A percentile compares a stretch with the other conserved stretches of the same genome.
Evolutionary conservation across 768 basidiomycete species (phyloP).

Genomic region (Leucosporidium creatinivorum): DNA sequence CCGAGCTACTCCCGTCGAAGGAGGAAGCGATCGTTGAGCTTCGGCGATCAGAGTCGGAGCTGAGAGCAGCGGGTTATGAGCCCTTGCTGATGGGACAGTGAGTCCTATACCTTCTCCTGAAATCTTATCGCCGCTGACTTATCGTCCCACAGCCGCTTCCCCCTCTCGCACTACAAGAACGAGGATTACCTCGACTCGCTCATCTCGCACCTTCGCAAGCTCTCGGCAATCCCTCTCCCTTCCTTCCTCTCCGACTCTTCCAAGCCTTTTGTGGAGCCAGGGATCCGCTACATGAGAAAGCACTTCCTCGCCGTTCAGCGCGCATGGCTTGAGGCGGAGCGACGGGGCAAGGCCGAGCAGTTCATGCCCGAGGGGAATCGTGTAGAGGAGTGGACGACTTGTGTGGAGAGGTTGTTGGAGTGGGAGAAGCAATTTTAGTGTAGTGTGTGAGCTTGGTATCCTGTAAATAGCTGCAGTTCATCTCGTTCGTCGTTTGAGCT

Average conservation of each 20-base stretch:
- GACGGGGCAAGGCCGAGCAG: not conserved
- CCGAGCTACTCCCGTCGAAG: slow-evolving; percentile 46
- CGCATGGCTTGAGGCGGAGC: not conserved
- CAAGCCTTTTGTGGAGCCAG: not conserved
- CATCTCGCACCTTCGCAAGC: not conserved
- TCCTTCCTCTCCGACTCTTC: not conserved
- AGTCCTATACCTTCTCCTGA: not conserved
- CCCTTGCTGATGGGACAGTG: slow-evolving; percentile 50
- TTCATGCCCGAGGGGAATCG: not conserved
- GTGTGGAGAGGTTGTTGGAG: not conserved
- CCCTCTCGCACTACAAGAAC: not conserved
- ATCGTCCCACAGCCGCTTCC: not conserved
- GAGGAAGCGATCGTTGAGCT: slow-evolving; percentile 46
- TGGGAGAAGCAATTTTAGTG: not conserved
- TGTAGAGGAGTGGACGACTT: not conserved
- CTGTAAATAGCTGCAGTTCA: too few species aligned
- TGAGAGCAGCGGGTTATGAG: slow-evolving; percentile 48
- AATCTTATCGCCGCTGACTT: not conserved
- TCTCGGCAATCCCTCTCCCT: slow-evolving; percentile 2
- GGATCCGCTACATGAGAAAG: not conserved
- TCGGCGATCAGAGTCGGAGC: slow-evolving; percentile 44
- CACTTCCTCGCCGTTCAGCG: not conserved
- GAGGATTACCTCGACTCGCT: slow-evolving; percentile 8
- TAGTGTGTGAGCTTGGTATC: too few species aligned
- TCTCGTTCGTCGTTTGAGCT: too few species aligned